phyloP scores from a whole-genome alignment of 225 moss, liverwort and hornwort species.

The Takakia lepidozioides region DNA sequence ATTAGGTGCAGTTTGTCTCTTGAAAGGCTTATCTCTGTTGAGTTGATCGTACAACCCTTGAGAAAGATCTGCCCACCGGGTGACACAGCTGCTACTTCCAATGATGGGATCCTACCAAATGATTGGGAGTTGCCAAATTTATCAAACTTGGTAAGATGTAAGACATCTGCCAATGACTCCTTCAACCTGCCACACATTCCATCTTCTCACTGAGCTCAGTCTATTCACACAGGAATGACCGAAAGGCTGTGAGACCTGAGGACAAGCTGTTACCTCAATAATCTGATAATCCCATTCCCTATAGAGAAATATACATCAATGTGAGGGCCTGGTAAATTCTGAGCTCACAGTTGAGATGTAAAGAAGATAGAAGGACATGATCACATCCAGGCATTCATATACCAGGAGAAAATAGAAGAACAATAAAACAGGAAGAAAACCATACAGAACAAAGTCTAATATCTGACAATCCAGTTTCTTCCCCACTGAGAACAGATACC shows the following conservation, averaged over 20 bases:
- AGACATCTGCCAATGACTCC: constrained; percentile 13
- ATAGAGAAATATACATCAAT: no score
- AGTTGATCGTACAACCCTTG: constrained; percentile 5
- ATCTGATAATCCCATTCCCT: no score
- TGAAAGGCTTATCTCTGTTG: constrained; percentile 12
- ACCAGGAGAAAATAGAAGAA: no score
- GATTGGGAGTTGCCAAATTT: constrained; percentile 37
- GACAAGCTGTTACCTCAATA: not conserved
- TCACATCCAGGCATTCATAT: no score
- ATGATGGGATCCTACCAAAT: constrained; percentile 23
- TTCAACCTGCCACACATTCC: constrained; percentile 35
- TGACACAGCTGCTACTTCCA: constrained; percentile 28
- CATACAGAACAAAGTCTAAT: no score
- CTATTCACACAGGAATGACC: not conserved
- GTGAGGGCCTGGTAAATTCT: no score
- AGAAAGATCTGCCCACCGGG: constrained; percentile 17
- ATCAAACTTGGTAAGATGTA: constrained; percentile 43
- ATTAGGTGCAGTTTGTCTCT: constrained; percentile 12
- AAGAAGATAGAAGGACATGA: no score
- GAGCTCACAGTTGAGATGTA: no score
- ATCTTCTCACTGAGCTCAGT: not conserved
- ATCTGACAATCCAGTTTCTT: no score
- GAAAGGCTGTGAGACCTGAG: not conserved
- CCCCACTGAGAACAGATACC: no score
- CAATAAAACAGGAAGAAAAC: no score